phyloP scores from a whole-genome alignment of 83 land plant species.

The Thuja plicata region DNA sequence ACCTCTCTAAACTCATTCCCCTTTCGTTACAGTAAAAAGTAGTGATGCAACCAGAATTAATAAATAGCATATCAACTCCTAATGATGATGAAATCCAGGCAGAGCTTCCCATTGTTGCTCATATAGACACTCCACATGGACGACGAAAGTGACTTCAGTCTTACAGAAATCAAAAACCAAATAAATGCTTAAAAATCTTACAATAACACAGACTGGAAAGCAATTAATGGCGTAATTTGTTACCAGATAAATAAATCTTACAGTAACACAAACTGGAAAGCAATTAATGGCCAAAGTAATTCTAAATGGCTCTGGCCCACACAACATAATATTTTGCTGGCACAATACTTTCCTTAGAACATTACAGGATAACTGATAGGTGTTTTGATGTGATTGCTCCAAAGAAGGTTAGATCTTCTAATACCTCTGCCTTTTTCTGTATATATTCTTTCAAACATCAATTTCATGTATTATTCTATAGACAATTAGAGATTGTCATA shows the following conservation, averaged over 20 bases:
- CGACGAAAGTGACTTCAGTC: too few relatives aligned
- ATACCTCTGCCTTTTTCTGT: neutral
- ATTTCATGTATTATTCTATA: neutral
- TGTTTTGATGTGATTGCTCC: neutral
- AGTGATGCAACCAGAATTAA: too few relatives aligned
- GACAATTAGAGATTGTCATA: neutral
- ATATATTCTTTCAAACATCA: neutral
- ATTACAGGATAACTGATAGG: neutral
- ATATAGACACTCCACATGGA: too few relatives aligned
- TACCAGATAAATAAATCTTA: too few relatives aligned
- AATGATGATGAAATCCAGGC: too few relatives aligned
- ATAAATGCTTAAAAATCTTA: too few relatives aligned
- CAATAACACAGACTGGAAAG: neutral
- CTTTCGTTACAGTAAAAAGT: too few relatives aligned
- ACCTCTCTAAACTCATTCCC: too few relatives aligned
- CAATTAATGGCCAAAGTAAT: neutral
- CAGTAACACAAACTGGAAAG: too few relatives aligned
- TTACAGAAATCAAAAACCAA: too few relatives aligned
- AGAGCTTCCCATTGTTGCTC: too few relatives aligned
- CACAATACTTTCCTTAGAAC: neutral
- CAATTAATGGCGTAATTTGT: neutral
- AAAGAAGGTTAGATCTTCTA: neutral
- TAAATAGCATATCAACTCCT: too few relatives aligned
- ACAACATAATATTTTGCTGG: neutral
- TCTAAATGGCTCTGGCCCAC: neutral